These are phyloP conservation scores for Hyaloscypha variabilis DNA, from an alignment of 495 filamentous ascomycete genomes.

Conservation along the genomic window DNA sequence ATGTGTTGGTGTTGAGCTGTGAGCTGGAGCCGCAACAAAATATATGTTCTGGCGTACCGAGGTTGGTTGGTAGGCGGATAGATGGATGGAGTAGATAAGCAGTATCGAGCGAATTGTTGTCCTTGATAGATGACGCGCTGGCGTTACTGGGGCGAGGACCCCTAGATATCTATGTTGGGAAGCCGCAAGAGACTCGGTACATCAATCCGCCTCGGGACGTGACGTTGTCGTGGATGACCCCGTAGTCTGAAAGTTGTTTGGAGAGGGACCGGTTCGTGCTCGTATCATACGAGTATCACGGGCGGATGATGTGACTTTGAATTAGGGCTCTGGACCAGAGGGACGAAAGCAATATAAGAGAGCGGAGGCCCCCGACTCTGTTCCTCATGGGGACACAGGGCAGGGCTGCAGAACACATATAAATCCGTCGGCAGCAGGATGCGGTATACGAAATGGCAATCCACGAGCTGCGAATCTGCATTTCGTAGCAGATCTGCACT, in stretches of 20 bases:
- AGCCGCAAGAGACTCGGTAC: not conserved
- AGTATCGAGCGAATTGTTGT: constrained; percentile 11
- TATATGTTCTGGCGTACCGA: constrained; percentile 14
- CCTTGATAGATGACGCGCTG: constrained; percentile 20
- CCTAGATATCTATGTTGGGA: constrained; percentile 13
- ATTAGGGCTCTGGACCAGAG: not conserved
- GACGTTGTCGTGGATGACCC: constrained; percentile 6
- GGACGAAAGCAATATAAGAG: not conserved
- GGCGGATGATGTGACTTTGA: constrained; percentile 18
- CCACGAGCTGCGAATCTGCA: not conserved
- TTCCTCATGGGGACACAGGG: not conserved
- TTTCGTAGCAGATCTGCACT: not conserved
- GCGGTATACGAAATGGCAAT: not conserved
- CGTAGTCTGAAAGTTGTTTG: constrained; percentile 21
- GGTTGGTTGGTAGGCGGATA: constrained; percentile 1
- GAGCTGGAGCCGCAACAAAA: constrained; percentile 1
- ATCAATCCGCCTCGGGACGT: constrained; percentile 7
- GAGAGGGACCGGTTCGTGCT: constrained; percentile 17
- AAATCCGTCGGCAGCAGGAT: not conserved
- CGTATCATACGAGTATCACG: constrained; percentile 23
- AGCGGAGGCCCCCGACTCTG: constrained; percentile 5
- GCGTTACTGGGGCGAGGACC: constrained; percentile 22
- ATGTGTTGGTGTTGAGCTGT: not conserved
- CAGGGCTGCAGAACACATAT: not conserved
- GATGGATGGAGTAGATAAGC: not conserved